These are phyloP conservation scores for Aphanomyces astaci DNA, from an alignment of 352 stramenopile genomes.

Conservation along the genomic window DNA sequence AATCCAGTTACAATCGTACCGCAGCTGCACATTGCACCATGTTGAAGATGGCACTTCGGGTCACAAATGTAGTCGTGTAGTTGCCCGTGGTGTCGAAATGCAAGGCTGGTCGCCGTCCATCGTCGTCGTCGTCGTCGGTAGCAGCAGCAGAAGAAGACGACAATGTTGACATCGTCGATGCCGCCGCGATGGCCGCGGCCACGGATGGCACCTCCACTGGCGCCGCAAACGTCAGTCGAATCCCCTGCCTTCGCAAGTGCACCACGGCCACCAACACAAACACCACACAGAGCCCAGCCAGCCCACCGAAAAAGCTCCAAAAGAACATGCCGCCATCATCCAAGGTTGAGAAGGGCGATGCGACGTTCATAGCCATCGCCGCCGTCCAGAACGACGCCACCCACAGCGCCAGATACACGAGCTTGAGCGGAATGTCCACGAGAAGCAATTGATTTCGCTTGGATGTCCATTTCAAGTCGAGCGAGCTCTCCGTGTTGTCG, in stretches of 20 bases:
- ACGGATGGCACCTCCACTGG: background rate
- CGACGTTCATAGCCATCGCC: background rate
- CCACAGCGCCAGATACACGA: background rate
- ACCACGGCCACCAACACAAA: background rate
- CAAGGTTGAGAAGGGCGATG: background rate
- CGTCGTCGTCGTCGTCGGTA: background rate
- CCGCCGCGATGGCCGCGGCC: background rate
- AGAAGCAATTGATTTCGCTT: background rate
- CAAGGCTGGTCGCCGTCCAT: background rate
- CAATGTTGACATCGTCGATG: background rate
- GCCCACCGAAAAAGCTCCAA: background rate
- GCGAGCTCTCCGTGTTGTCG: conserved; percentile 7
- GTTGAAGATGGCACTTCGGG: background rate
- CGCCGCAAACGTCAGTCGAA: background rate
- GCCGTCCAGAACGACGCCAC: background rate
- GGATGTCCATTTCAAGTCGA: conserved; percentile 10
- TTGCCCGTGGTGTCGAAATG: background rate
- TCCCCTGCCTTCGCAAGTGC: background rate
- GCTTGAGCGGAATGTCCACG: background rate
- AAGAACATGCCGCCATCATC: background rate
- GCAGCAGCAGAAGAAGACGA: too few species aligned
- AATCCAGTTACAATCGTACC: background rate
- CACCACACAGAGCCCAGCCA: background rate
- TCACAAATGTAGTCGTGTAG: background rate
- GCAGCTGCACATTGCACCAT: background rate